phyloP scores from a whole-genome alignment of 768 basidiomycete genomes.

The Pulveroboletus sp. region DNA sequence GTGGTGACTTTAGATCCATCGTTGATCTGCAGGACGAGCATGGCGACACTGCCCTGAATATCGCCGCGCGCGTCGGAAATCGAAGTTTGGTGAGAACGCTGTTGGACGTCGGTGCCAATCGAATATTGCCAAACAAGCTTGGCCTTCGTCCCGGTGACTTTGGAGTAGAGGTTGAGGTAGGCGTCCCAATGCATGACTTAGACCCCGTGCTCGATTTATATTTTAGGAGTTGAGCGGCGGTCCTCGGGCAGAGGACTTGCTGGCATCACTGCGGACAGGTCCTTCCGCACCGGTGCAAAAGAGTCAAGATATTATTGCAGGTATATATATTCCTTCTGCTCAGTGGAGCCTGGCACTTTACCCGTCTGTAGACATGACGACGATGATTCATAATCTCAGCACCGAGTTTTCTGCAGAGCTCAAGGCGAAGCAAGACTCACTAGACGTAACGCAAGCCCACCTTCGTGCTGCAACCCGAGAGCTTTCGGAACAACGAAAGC shows the following conservation, averaged over 20 bases:
- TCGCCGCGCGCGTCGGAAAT: conserved; percentile 92
- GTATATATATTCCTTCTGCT: conserved; percentile 39
- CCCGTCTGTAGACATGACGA: conserved; percentile 64
- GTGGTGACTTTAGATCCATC: conserved; percentile 70
- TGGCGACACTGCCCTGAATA: conserved; percentile 94
- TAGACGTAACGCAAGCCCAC: conserved; percentile 85
- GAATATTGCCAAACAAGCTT: conserved; percentile 83
- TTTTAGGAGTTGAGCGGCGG: conserved; percentile 65
- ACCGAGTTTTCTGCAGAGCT: conserved; percentile 81
- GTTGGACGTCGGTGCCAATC: conserved; percentile 90
- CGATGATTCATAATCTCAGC: conserved; percentile 77
- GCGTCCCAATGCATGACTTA: conserved; percentile 18
- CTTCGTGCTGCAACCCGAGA: conserved; percentile 87
- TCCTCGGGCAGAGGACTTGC: conserved; percentile 73
- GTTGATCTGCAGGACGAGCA: conserved; percentile 92
- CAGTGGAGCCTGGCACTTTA: conserved; percentile 8
- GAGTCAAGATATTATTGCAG: conserved; percentile 81
- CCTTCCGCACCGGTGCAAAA: conserved; percentile 80
- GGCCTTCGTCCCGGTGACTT: conserved; percentile 93
- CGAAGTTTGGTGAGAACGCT: conserved; percentile 80
- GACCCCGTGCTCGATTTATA: neutral
- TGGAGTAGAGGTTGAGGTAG: conserved; percentile 86
- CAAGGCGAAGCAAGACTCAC: conserved; percentile 76
- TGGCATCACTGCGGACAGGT: conserved; percentile 67
- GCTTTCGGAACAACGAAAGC: conserved; percentile 85